Base-by-base conservation (phyloP, 345 rosid species). In the Salix brachista region DNA sequence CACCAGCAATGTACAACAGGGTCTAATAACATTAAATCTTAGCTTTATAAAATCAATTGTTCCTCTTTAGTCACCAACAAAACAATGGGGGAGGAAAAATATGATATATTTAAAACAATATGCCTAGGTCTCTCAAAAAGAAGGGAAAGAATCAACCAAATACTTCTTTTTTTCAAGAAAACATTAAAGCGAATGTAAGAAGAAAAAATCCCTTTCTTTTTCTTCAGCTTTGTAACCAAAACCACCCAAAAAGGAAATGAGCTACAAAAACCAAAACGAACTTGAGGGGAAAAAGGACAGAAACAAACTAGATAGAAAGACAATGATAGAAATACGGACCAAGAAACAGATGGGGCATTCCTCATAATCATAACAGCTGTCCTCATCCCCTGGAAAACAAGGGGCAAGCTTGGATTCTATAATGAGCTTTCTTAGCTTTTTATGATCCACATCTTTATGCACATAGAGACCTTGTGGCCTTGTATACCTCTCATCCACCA, bases 271-370 rank as follows among this genome's bases (percentile, higher is more conserved):
- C 6, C 6, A 28, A 11, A 46, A 46, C 2, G 17, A 41, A 26
- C 37, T 14, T 42, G 6, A 3, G 12, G 17, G 12, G n/a, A 12
- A 39, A 58, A 28, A 56, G 8, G 69, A 36, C 12, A 69, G 25
- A 12, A 26, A 37, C 1, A 25, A 4, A 16, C 13, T 13, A 13
- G 23, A 48, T 13, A 67, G 46, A 48, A 14, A 68, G 21, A 76
- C 34, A 56, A 14, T 8, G 50, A 70, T 26, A 74, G 28, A 62
- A 60, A 65, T 56, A 87, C 97, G 42, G 48, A 96, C 99, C 98
- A 96, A 84, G 78, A 94, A 94, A 87, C 99, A 96, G 86, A 96
- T 96, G 0, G 98, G 99, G 72, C 98, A 94, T 79, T 96, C 99
- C 89, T 96, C 99, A 39, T 87, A 90, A 79, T 96, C 99, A 39